Evolutionary conservation across 2,329 filamentous ascomycete species (phyloP).

Genomic region (Ophiostoma novo-ulmi): DNA sequence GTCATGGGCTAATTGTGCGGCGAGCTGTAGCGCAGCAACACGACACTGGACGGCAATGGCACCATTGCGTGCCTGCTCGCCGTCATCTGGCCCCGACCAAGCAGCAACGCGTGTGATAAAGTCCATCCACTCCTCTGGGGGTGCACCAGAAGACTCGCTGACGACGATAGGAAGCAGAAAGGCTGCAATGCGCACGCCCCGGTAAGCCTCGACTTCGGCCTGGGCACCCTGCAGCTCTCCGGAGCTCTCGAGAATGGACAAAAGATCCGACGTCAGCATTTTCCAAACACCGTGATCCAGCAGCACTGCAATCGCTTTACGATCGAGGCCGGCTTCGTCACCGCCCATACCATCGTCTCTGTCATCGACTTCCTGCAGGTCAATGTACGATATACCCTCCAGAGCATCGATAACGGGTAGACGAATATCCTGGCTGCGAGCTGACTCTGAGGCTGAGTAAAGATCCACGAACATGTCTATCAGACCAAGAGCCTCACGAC

Average conservation of each 20-base stretch:
- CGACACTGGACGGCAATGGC: constrained; percentile 44
- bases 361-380: constrained; percentile 30
- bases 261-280: constrained; percentile 47
- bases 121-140: constrained; percentile 53
- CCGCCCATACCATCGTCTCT: constrained; percentile 37
- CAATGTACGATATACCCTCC: constrained; percentile 50
- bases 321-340: constrained; percentile 40
- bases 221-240: neutral
- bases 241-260: constrained; percentile 37
- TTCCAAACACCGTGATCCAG: constrained; percentile 50
- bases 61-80: constrained; percentile 42
- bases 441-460: constrained; percentile 38
- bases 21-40: constrained; percentile 26
- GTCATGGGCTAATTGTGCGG: constrained; percentile 1
- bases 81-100: constrained; percentile 39
- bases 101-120: constrained; percentile 48
- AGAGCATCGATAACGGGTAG: constrained; percentile 54
- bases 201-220: constrained; percentile 32
- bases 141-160: constrained; percentile 37
- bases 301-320: constrained; percentile 38
- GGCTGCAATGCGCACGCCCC: constrained; percentile 53
- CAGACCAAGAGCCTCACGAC: constrained; percentile 53
- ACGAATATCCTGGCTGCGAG: constrained; percentile 47
- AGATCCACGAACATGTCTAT: constrained; percentile 61
- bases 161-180: constrained; percentile 51